phyloP scores from a whole-genome alignment of 805 yeast genomes.

The Hanseniaspora occidentalis region DNA sequence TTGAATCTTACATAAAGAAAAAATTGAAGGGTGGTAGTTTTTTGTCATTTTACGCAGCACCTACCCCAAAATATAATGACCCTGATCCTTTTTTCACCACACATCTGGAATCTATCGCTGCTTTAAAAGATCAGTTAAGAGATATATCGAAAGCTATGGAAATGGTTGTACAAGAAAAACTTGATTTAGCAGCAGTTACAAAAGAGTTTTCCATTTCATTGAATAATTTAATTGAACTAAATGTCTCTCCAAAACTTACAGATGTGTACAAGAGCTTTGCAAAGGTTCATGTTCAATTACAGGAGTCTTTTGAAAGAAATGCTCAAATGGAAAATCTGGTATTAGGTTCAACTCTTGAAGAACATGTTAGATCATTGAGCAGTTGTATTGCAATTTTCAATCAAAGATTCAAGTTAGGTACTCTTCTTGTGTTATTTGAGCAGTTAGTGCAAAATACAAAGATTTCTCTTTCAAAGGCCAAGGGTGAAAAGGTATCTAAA shows the following conservation, averaged over 20 bases:
- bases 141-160: slow-evolving; percentile 62
- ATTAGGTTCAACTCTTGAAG: slow-evolving; percentile 77
- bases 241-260: slow-evolving; percentile 53
- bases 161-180: slow-evolving; percentile 58
- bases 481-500: slow-evolving; percentile 47
- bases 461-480: slow-evolving; percentile 32
- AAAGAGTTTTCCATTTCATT: slow-evolving; percentile 51
- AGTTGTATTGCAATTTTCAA: slow-evolving; percentile 64
- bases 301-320: slow-evolving; percentile 63
- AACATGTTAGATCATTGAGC: slow-evolving; percentile 65
- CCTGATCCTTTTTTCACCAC: slow-evolving; percentile 68
- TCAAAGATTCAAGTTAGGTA: slow-evolving; percentile 51
- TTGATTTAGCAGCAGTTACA: slow-evolving; percentile 55
- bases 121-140: slow-evolving; percentile 59
- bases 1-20: slow-evolving; percentile 5
- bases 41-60: not conserved
- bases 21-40: slow-evolving; percentile 1
- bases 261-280: slow-evolving; percentile 60
- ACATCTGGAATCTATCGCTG: slow-evolving; percentile 55
- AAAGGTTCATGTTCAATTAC: slow-evolving; percentile 55
- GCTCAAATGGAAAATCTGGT: slow-evolving; percentile 79
- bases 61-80: slow-evolving; percentile 49
- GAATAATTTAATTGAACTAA: slow-evolving; percentile 56
- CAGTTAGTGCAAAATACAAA: slow-evolving; percentile 34
- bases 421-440: slow-evolving; percentile 35